Evolutionary conservation across 1,284 basidiomycete species (phyloP), one percentile per base, ranked within the genome.

Genomic region (Bondarzewia mesenterica): DNA sequence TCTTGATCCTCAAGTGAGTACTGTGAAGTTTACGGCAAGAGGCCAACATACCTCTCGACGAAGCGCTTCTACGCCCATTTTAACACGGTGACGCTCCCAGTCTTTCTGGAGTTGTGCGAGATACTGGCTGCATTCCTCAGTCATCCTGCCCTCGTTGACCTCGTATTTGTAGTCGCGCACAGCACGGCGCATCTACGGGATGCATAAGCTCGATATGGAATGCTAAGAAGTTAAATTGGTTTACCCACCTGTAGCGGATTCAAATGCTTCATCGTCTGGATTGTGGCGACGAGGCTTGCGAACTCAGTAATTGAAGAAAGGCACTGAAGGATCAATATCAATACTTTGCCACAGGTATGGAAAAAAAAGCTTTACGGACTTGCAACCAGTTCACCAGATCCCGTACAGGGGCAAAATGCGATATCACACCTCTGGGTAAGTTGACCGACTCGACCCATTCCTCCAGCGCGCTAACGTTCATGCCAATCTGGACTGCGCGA

Each of bases 141-240:
- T 87, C 90, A 99, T 96, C 52, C 78, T 78, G 2, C 80, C 75
- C 67, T 99, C 95, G 60, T 88, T 88, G 44, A 97, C 86, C 68
- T 98, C 94, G 63, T 91, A 98, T 57, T 88, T 86, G 69, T 99
- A 99, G 59, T 98, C 94, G 44, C 85, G 80, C 20, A 94, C 87
- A 23, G 93, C 93, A 32, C 90, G 81, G 42, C 92, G 82, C 85
- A 99, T 93, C 84, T 89, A 52, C 26, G 2, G 39, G 44, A 44
- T 41, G 42, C 50, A 27, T 27, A 50, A 16, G 16, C 42, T 53
- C 35, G 20, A 46, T 54, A 15, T 35, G 44, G 12, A 14, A 42
- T 25, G 44, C 18, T 18, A 6, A 49, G 53, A 39, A 36, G 46
- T 32, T 16, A 2, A 32, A 15, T 12, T 35, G 21, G 16, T 12